Evolutionary conservation across 2,329 filamentous ascomycete genomes (phyloP).

Genomic region (Byssothecium circinans): DNA sequence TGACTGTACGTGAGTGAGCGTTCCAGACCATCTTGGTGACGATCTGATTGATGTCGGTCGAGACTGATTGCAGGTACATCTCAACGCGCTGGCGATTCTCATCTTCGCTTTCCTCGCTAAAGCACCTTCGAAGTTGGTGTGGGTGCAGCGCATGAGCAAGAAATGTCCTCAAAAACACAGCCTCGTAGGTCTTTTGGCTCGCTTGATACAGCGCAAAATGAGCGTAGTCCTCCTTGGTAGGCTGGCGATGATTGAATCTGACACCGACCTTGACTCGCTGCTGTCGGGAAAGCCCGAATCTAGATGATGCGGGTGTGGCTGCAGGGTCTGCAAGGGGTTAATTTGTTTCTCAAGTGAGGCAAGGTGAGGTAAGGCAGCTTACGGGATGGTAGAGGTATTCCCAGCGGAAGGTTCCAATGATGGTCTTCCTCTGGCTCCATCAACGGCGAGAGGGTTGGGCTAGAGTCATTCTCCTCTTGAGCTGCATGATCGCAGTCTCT

Average conservation of each 20-base stretch:
- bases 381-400: slow-evolving; percentile 11
- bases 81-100: slow-evolving; percentile 4
- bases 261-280: slow-evolving; percentile 10
- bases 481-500: neutral
- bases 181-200: slow-evolving; percentile 30
- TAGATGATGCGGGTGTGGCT: neutral
- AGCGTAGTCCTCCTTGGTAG: slow-evolving; percentile 18
- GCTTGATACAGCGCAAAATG: slow-evolving; percentile 29
- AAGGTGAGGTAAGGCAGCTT: neutral
- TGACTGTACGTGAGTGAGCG: slow-evolving; percentile 20
- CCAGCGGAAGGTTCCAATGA: slow-evolving; percentile 1
- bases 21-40: slow-evolving; percentile 28
- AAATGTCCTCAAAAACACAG: slow-evolving; percentile 24
- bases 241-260: slow-evolving; percentile 14
- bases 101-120: slow-evolving; percentile 1
- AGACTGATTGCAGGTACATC: slow-evolving; percentile 19
- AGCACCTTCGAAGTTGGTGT: slow-evolving; percentile 15
- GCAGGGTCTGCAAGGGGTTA: neutral
- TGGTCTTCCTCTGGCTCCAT: slow-evolving; percentile 1
- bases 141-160: slow-evolving; percentile 22
- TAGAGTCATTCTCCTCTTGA: neutral
- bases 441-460: neutral
- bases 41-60: slow-evolving; percentile 18
- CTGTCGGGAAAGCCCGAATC: slow-evolving; percentile 3
- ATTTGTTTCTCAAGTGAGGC: neutral